Evolutionary conservation across 2,329 filamentous ascomycete genomes (phyloP).

Genomic region (Colletotrichum sp.): DNA sequence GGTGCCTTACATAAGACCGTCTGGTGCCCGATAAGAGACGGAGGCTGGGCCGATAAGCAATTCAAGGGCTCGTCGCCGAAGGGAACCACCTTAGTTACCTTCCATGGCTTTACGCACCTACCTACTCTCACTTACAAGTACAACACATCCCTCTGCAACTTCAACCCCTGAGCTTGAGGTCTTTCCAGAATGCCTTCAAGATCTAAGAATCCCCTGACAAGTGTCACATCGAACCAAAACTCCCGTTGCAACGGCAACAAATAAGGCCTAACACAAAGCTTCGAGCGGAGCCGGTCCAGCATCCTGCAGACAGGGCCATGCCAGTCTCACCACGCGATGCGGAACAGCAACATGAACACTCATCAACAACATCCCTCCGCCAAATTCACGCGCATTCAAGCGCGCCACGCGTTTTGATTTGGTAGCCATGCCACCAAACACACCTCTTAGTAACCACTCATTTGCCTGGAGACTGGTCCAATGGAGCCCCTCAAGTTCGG

Average conservation of each 20-base stretch:
- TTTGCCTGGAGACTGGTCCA: neutral
- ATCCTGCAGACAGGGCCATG: neutral
- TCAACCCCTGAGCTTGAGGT: neutral
- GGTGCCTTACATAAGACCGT: neutral
- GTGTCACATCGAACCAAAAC: neutral
- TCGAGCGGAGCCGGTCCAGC: neutral
- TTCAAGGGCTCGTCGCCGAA: neutral
- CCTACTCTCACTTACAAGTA: neutral
- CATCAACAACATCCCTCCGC: constrained; percentile 11
- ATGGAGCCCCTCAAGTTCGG: neutral
- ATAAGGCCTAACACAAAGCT: neutral
- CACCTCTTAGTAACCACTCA: neutral
- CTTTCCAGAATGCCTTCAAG: neutral
- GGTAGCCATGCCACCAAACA: constrained; percentile 1
- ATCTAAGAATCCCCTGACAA: neutral
- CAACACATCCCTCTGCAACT: neutral
- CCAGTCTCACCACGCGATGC: constrained; percentile 1
- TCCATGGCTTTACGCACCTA: too few species aligned
- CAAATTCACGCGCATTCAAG: constrained; percentile 3
- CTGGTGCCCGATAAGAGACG: neutral
- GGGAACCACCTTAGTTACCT: neutral
- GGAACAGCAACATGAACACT: neutral
- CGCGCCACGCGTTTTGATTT: constrained; percentile 20
- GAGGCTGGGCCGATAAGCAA: neutral
- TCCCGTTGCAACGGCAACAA: neutral